A percentile compares a stretch with the other conserved stretches of the same genome.
Conservation (phyloP, 768 basidiomycete genomes). For the Termitomyces bulborhizus region DNA sequence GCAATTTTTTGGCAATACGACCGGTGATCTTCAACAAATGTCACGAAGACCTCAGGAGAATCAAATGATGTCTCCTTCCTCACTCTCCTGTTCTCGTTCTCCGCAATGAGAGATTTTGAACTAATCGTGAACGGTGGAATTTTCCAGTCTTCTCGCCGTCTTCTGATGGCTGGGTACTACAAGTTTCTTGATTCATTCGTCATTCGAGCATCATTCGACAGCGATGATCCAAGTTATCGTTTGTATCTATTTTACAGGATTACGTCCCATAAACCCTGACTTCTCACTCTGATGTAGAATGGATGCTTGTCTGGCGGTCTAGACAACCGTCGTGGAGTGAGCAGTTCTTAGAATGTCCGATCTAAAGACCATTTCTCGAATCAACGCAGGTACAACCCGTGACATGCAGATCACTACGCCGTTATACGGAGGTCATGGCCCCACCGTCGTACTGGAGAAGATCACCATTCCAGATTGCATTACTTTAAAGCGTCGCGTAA, state of each 20-base stretch:
- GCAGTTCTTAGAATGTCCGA: constrained; percentile 9
- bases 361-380: neutral
- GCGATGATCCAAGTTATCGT: constrained; percentile 27
- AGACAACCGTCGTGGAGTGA: constrained; percentile 47
- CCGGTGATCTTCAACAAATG: neutral
- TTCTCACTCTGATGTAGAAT: constrained; percentile 27
- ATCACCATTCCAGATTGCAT: constrained; percentile 7
- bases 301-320: constrained; percentile 58
- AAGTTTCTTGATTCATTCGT: constrained; percentile 37
- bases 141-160: constrained; percentile 42
- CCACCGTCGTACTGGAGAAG: constrained; percentile 21
- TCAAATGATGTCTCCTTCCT: constrained; percentile 11
- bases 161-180: constrained; percentile 28
- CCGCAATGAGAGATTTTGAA: constrained; percentile 41
- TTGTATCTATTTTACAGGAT: neutral
- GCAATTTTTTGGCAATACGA: constrained; percentile 2
- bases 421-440: constrained; percentile 19
- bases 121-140: constrained; percentile 46
- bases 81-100: constrained; percentile 26
- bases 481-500: constrained; percentile 15
- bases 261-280: neutral
- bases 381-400: constrained; percentile 30
- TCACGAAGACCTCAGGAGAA: constrained; percentile 6
- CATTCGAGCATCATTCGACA: constrained; percentile 45
- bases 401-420: constrained; percentile 42